Conservation (phyloP, 2,329 filamentous ascomycete genomes). For the Endoconidiophora polonica region DNA sequence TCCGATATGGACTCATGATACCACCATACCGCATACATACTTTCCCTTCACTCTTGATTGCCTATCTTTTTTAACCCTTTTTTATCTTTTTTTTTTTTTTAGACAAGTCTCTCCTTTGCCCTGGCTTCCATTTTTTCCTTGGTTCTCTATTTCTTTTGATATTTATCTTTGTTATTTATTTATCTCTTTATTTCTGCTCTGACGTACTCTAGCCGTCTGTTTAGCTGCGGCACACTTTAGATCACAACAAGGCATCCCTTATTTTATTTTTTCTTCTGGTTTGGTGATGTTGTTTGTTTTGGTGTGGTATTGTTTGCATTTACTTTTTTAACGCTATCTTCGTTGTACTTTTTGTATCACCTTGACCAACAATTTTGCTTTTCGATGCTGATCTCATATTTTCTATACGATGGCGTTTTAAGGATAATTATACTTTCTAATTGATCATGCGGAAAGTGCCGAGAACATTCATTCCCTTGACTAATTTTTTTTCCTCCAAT, state of each 20-base stretch:
- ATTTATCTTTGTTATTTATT: not conserved
- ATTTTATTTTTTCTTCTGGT: not conserved
- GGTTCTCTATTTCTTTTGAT: slow-evolving; percentile 1
- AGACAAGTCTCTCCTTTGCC: not conserved
- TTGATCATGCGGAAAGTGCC: not conserved
- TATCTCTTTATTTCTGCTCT: not conserved
- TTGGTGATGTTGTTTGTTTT: not conserved
- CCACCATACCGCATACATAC: not conserved
- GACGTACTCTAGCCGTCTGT: not conserved
- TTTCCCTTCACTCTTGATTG: not conserved
- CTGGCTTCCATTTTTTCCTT: slow-evolving; percentile 1
- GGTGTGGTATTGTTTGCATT: not conserved
- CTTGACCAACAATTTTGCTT: not conserved
- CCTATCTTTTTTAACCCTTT: not conserved
- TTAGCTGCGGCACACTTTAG: not conserved
- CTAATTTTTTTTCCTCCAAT: slow-evolving; percentile 1
- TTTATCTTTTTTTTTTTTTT: not conserved
- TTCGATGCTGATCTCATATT: slow-evolving; percentile 1
- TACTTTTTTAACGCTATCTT: not conserved
- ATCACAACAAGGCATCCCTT: too few relatives aligned
- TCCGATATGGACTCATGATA: too few relatives aligned
- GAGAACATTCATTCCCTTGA: not conserved
- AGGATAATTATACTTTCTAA: slow-evolving; percentile 6
- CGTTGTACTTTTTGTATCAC: too few relatives aligned
- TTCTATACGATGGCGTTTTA: slow-evolving; percentile 11